Evolutionary conservation across 768 basidiomycete genomes (phyloP), one percentile per base, ranked within the genome.

Genomic region (Gelatoporia subvermispora): DNA sequence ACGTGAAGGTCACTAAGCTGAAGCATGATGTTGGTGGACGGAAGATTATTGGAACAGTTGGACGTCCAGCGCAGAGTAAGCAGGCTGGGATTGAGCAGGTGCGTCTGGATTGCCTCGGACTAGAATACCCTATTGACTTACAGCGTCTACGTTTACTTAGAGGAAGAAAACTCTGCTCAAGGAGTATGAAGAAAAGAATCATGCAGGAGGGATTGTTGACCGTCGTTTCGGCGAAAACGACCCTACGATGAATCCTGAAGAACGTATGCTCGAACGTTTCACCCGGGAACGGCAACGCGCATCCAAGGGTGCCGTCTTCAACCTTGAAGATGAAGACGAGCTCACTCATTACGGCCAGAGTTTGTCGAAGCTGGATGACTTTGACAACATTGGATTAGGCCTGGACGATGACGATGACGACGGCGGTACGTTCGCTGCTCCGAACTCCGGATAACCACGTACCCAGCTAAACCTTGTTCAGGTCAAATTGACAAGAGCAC

Each of bases 151-250:
- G 5, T 13, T 5, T 31, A 48, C 57, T 48, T 57, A 96, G 93
- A 74, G 95, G 41, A 90, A 87, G 65, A 86, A 86, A 72, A 88
- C 84, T 0, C 71, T 99, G 20, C 68, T 98, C 46, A 93, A 93
- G 51, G 93, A 98, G 68, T 86, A 82, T 45, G 80, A 91, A 51
- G 79, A 87, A 43, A 85, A 82, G 55, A 83, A 80, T 41, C 86
- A 83, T 54, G 82, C 87, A 9, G 94, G 93, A 4, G 90, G 93
- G 4, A 84, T 99, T 49, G 71, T 94, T 48, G 96, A 99, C 68
- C 80, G 91, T 44, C 85, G 96, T 17, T 97, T 98, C 62, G 96
- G 96, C 69, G 96, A 99, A 77, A 85, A 90, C 62, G 84, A 98
- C 53, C 84, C 93, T 2, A 77, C 83, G 9, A 83, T 98, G 79